Evolutionary conservation across 169 alveolate genomes (phyloP).

Genomic region (Plasmodium berghei): DNA sequence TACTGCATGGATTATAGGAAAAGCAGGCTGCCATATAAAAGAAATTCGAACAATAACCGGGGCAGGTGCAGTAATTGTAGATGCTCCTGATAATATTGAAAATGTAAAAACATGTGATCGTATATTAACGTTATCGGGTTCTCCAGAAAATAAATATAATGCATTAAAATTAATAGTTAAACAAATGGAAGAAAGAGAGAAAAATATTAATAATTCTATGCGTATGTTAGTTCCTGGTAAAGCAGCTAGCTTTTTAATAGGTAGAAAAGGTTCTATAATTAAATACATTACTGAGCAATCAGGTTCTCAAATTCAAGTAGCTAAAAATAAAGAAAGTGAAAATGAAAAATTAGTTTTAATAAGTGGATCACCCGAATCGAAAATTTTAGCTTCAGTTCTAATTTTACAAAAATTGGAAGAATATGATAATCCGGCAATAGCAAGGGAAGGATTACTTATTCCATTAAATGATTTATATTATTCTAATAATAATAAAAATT

Average conservation of each 20-base stretch:
- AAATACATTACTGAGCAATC: slow-evolving; percentile 64
- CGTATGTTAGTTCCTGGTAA: slow-evolving; percentile 76
- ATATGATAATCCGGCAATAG: slow-evolving; percentile 61
- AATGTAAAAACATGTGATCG: slow-evolving; percentile 76
- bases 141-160: slow-evolving; percentile 72
- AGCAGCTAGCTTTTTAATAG: slow-evolving; percentile 74
- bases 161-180: slow-evolving; percentile 68
- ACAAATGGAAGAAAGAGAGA: slow-evolving; percentile 76
- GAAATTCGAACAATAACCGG: slow-evolving; percentile 69
- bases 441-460: slow-evolving; percentile 61
- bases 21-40: slow-evolving; percentile 64
- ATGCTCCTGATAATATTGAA: slow-evolving; percentile 70
- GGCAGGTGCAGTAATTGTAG: slow-evolving; percentile 74
- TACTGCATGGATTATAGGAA: slow-evolving; percentile 74
- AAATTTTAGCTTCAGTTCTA: slow-evolving; percentile 50
- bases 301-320: slow-evolving; percentile 75
- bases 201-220: slow-evolving; percentile 62
- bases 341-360: slow-evolving; percentile 67
- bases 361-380: slow-evolving; percentile 73
- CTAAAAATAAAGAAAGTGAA: slow-evolving; percentile 75
- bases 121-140: slow-evolving; percentile 58
- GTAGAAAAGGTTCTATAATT: slow-evolving; percentile 68
- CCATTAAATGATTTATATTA: slow-evolving; percentile 47
- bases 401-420: slow-evolving; percentile 73
- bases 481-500: slow-evolving; percentile 5